A percentile compares a stretch with the other conserved stretches of the same genome.
Evolutionary conservation across 1,139 yeast species (phyloP).

Genomic region (Yamadazyma diospyri): DNA sequence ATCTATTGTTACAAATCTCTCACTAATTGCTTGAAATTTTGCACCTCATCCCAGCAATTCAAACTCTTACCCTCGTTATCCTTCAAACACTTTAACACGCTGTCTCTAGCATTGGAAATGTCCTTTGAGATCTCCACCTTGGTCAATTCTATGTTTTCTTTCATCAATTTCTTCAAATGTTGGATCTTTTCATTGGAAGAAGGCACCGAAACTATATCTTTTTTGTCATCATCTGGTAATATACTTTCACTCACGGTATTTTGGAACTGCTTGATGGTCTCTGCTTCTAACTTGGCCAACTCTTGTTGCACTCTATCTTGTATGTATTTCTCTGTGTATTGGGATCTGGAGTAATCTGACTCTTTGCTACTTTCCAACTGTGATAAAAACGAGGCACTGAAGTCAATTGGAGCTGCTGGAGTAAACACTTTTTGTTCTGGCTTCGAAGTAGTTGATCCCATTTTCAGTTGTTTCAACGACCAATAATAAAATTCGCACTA

Average conservation of each 20-base stretch:
- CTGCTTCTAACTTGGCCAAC: constrained; percentile 57
- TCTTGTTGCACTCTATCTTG: constrained; percentile 73
- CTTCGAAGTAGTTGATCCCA: constrained; percentile 58
- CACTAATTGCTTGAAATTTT: constrained; percentile 58
- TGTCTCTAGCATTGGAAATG: constrained; percentile 45
- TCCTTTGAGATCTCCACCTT: constrained; percentile 31
- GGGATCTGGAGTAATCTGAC: constrained; percentile 80
- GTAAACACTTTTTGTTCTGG: constrained; percentile 65
- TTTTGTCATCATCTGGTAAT: constrained; percentile 28
- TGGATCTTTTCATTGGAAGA: constrained; percentile 37
- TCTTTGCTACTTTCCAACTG: constrained; percentile 73
- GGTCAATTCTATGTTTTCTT: constrained; percentile 46
- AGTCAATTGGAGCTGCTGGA: constrained; percentile 74
- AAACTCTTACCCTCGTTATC: constrained; percentile 71
- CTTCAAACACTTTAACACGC: constrained; percentile 63
- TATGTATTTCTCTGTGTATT: constrained; percentile 71
- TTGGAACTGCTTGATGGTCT: constrained; percentile 56
- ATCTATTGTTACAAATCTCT: constrained; percentile 27
- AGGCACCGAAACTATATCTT: constrained; percentile 27
- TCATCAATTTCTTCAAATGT: constrained; percentile 44
- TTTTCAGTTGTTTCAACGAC: constrained; percentile 14
- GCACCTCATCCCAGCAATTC: constrained; percentile 86
- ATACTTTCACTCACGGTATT: constrained; percentile 44
- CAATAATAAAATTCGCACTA: constrained; percentile 1
- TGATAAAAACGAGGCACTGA: constrained; percentile 62